Conservation (phyloP, 805 yeast species). For the Nematodospora valgi region DNA sequence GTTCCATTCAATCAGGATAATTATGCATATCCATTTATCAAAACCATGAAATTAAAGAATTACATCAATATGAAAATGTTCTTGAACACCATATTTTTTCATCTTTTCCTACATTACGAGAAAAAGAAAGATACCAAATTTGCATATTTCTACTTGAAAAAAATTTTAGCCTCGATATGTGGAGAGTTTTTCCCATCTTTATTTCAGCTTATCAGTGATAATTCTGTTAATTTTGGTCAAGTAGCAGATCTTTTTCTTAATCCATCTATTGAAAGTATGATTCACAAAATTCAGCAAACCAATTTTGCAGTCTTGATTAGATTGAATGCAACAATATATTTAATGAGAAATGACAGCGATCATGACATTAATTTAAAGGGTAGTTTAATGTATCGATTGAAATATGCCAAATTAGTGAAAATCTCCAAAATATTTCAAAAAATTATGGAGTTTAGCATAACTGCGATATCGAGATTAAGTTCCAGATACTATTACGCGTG, state of each 20-base stretch:
- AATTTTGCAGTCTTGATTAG: conserved; percentile 22
- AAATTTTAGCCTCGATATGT: conserved; percentile 19
- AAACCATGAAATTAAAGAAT: conserved; percentile 23
- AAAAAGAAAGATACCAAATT: conserved; percentile 19
- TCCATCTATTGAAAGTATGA: conserved; percentile 27
- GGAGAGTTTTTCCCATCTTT: conserved; percentile 31
- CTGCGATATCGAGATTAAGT: conserved; percentile 32
- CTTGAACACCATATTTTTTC: conserved; percentile 24
- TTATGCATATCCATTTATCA: conserved; percentile 18
- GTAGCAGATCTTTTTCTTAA: conserved; percentile 41
- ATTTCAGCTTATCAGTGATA: conserved; percentile 27
- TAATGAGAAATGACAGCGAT: conserved; percentile 16
- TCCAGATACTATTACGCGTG: conserved; percentile 41
- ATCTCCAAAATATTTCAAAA: conserved; percentile 17
- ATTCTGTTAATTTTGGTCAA: conserved; percentile 36
- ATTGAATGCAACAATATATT: conserved; percentile 19
- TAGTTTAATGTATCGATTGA: conserved; percentile 17
- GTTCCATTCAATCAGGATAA: conserved; percentile 15
- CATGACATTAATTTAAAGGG: conserved; percentile 18
- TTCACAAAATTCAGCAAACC: conserved; percentile 28
- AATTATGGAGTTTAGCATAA: conserved; percentile 20
- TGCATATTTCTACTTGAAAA: conserved; percentile 33
- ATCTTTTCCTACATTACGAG: conserved; percentile 42
- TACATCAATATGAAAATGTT: conserved; percentile 28
- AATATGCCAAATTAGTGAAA: conserved; percentile 20